Base-by-base conservation (phyloP, 106 monocot genomes). In the Cymbidium sinense region DNA sequence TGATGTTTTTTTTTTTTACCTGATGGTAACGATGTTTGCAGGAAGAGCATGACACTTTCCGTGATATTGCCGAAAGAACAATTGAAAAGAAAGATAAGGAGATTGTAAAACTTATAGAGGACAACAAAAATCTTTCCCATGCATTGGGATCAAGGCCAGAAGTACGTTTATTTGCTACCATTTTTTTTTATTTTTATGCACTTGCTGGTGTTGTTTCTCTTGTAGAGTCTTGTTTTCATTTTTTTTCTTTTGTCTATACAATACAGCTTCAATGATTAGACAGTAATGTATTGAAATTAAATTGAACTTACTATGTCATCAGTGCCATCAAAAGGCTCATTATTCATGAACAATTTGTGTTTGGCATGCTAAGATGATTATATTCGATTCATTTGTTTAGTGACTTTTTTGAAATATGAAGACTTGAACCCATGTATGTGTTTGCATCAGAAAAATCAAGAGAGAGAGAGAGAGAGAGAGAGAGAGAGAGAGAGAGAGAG, bases 41-140 rank as follows among this genome's bases (percentile, higher is more conserved):
- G 98, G 94, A 94, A 80, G 94, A 98, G 82, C 94, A 98, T 87
- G 77, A 87, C 72, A 72, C 85, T 10, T 92, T 98, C 27, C 87
- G 87, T 76, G 84, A 94, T 81, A 90, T 94, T 84, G 85, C 94
- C 69, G 98, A 98, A 84, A 86, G 87, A 90, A 84, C 84, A 81
- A 77, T 98, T 44, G 94, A 92, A 80, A 94, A 94, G 79, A 98
- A 92, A 81, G 98, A 94, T 73, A 85, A 86, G 51, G 94, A 92
- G 79, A 83, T 94, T 17, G 79, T 52, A 11, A 94, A 87, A 79
- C 81, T 98, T 27, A 28, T 74, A 43, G 86, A 87, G 69, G 98
- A 94, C 28, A 98, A 90, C 75, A 92, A 81, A 78, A 79, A 75
- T 73, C 86, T 94, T 75, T 82, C 30, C 27, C 76, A 74, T 10